Evolutionary conservation across 1,139 yeast genomes (phyloP).

Genomic region (Diutina sp.): DNA sequence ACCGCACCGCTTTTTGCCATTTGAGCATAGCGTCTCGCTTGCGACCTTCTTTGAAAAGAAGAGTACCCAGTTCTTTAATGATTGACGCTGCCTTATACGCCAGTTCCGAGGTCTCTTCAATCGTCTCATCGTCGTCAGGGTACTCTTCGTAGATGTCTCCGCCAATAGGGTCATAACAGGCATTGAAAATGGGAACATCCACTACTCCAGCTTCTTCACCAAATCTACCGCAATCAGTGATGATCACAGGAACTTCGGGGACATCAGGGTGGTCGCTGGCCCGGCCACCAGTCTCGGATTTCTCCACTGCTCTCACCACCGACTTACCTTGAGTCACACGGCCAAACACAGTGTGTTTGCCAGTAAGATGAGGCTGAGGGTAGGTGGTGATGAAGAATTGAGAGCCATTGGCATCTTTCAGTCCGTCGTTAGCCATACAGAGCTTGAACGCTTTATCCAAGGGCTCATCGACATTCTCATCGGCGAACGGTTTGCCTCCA

Average conservation of each 20-base stretch:
- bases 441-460: slow-evolving; percentile 36
- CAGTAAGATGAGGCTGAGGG: slow-evolving; percentile 60
- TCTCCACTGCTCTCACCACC: slow-evolving; percentile 53
- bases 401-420: slow-evolving; percentile 45
- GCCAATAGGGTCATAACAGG: slow-evolving; percentile 46
- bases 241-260: slow-evolving; percentile 17
- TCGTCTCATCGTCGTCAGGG: slow-evolving; percentile 53
- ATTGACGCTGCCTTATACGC: slow-evolving; percentile 37
- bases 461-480: slow-evolving; percentile 40
- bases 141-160: slow-evolving; percentile 65
- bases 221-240: slow-evolving; percentile 61
- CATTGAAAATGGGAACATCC: slow-evolving; percentile 42
- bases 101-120: slow-evolving; percentile 41
- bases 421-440: slow-evolving; percentile 67
- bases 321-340: slow-evolving; percentile 49
- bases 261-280: slow-evolving; percentile 12
- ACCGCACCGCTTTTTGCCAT: slow-evolving; percentile 50
- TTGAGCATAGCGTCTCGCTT: slow-evolving; percentile 42
- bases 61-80: slow-evolving; percentile 57
- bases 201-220: slow-evolving; percentile 21
- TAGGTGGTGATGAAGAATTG: slow-evolving; percentile 73
- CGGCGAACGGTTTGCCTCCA: slow-evolving; percentile 32
- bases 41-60: slow-evolving; percentile 41
- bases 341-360: slow-evolving; percentile 74
- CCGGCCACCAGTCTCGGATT: slow-evolving; percentile 22